These are phyloP conservation scores for Tylopilus cervinicoccineus DNA, from an alignment of 768 basidiomycete species.

Conservation along the genomic window DNA sequence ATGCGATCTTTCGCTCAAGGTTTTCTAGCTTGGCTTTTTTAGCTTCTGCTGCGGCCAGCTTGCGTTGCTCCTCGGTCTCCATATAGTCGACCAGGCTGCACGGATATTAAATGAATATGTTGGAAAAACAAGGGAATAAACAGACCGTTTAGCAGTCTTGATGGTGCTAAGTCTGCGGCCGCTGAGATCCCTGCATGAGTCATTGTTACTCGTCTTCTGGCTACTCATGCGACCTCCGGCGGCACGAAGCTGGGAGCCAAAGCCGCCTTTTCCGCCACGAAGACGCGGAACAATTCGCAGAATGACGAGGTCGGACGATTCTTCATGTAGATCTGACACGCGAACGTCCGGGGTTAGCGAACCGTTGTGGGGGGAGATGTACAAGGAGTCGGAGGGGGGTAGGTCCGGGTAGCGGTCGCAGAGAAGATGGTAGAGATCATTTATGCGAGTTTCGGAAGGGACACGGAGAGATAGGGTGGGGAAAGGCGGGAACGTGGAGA, in stretches of 20 bases:
- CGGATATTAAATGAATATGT: neutral
- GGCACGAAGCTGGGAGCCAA: constrained; percentile 93
- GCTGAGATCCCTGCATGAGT: constrained; percentile 89
- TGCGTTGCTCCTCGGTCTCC: constrained; percentile 77
- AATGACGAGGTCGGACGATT: constrained; percentile 44
- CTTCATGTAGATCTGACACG: constrained; percentile 35
- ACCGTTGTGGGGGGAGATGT: constrained; percentile 40
- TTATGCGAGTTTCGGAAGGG: constrained; percentile 37
- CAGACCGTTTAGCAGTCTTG: constrained; percentile 92
- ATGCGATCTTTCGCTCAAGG: constrained; percentile 70
- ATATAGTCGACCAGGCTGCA: constrained; percentile 79
- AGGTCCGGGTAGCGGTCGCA: constrained; percentile 45
- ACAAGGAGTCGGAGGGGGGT: constrained; percentile 38
- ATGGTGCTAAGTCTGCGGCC: constrained; percentile 89
- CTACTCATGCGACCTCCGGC: constrained; percentile 97
- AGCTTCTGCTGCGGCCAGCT: constrained; percentile 72
- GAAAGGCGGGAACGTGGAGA: constrained; percentile 61
- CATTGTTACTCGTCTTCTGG: constrained; percentile 93
- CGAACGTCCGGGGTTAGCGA: constrained; percentile 26
- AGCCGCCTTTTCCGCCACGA: constrained; percentile 93
- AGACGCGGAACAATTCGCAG: constrained; percentile 73
- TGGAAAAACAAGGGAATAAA: constrained; percentile 3
- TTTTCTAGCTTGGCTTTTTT: constrained; percentile 78
- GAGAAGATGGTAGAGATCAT: constrained; percentile 42
- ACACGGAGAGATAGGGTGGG: constrained; percentile 49